phyloP scores from a whole-genome alignment of 805 yeast species.

The Candida lessepsii region DNA sequence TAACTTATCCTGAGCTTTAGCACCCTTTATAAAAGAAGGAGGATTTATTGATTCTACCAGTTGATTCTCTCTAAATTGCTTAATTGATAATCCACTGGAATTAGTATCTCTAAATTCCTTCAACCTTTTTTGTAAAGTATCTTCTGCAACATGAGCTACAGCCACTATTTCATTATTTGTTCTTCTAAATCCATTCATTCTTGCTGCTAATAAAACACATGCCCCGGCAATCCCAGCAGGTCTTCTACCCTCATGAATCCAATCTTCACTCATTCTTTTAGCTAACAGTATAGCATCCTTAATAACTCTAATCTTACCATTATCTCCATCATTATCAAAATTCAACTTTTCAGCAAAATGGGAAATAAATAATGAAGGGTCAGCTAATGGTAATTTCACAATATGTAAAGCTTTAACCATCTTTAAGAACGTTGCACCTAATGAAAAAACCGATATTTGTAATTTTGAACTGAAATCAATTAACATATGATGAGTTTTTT shows the following conservation, averaged over 20 bases:
- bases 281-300: conserved; percentile 86
- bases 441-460: conserved; percentile 87
- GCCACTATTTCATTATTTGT: conserved; percentile 93
- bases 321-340: conserved; percentile 64
- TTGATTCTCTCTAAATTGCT: conserved; percentile 60
- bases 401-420: conserved; percentile 86
- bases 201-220: conserved; percentile 84
- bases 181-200: conserved; percentile 94
- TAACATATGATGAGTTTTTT: conserved; percentile 89
- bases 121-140: conserved; percentile 85
- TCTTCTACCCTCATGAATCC: conserved; percentile 95
- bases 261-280: conserved; percentile 87
- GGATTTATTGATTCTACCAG: conserved; percentile 59
- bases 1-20: conserved; percentile 1
- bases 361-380: conserved; percentile 90
- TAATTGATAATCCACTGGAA: conserved; percentile 71
- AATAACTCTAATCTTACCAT: conserved; percentile 50
- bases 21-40: conserved; percentile 73
- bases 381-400: conserved; percentile 78
- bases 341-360: conserved; percentile 88
- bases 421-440: conserved; percentile 93
- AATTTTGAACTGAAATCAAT: conserved; percentile 90
- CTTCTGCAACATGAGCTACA: conserved; percentile 92
- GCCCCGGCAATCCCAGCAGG: conserved; percentile 99
- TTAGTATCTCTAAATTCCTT: conserved; percentile 81